Percentiles rank a stretch among this genome's conserved stretches.
Evolutionary conservation across 2,329 filamentous ascomycete genomes (phyloP).

Genomic region (Colletotrichum viniferum): DNA sequence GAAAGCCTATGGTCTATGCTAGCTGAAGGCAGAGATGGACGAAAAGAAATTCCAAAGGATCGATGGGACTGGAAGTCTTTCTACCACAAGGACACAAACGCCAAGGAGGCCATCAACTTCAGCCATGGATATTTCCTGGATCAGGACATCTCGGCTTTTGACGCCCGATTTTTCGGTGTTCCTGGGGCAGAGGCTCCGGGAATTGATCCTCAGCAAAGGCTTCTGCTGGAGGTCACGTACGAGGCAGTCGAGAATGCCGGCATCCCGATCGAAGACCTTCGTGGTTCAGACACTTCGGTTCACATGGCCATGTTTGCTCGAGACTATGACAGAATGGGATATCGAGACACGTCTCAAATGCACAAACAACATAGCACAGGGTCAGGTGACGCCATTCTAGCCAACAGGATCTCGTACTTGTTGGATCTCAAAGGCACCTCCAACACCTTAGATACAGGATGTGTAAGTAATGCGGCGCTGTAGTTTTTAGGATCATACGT

Average conservation of each 20-base stretch:
- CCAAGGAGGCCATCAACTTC: too few species aligned
- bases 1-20: neutral
- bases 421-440: too few species aligned
- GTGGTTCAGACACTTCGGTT: conserved; percentile 37
- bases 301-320: conserved; percentile 33
- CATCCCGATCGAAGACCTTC: neutral
- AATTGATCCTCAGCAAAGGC: conserved; percentile 27
- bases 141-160: conserved; percentile 1
- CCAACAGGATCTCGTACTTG: too few species aligned
- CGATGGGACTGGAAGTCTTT: neutral
- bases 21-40: neutral
- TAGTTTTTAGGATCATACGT: too few species aligned
- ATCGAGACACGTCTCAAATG: conserved; percentile 14
- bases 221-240: conserved; percentile 29
- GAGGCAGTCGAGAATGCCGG: conserved; percentile 31
- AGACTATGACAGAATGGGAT: conserved; percentile 38
- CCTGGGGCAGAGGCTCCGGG: neutral
- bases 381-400: too few species aligned
- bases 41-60: neutral
- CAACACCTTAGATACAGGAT: too few species aligned
- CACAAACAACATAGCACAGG: too few species aligned
- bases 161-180: neutral
- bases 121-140: conserved; percentile 11
- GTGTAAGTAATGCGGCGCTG: too few species aligned
- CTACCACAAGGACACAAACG: too few species aligned